phyloP scores from a whole-genome alignment of 1,139 yeast genomes.

The Nakaseomyces delphensis region DNA sequence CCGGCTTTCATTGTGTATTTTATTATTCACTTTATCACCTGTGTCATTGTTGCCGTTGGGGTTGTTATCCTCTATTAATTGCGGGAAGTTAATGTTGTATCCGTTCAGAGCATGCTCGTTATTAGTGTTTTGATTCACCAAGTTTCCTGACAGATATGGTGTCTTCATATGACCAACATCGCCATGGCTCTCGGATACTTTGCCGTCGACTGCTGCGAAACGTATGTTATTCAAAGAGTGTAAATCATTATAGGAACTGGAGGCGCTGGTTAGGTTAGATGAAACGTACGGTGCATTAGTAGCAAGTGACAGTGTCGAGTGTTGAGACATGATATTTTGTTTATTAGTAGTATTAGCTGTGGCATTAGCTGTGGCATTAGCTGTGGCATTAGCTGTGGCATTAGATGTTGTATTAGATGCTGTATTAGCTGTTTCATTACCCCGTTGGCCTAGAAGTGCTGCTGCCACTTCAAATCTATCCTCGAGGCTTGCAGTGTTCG shows the following conservation, averaged over 20 bases:
- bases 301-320: neutral
- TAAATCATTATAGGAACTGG: conserved; percentile 6
- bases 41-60: neutral
- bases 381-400: neutral
- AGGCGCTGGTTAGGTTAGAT: conserved; percentile 5
- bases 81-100: conserved; percentile 1
- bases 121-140: neutral
- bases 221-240: conserved; percentile 6
- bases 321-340: neutral
- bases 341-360: neutral
- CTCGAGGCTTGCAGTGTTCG: neutral
- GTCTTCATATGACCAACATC: neutral
- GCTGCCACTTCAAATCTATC: conserved; percentile 6
- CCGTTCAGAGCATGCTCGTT: neutral
- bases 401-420: too few relatives aligned
- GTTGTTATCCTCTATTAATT: neutral
- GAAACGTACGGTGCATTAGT: conserved; percentile 1
- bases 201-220: conserved; percentile 1
- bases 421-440: too few relatives aligned
- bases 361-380: neutral
- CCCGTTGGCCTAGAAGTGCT: conserved; percentile 7
- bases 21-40: neutral
- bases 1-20: neutral
- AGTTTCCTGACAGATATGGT: conserved; percentile 2
- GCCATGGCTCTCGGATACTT: neutral